A percentile compares a stretch with the other conserved stretches of the same genome.
phyloP scores from a whole-genome alignment of 495 filamentous ascomycete species.

The Talaromyces proteolyticus region DNA sequence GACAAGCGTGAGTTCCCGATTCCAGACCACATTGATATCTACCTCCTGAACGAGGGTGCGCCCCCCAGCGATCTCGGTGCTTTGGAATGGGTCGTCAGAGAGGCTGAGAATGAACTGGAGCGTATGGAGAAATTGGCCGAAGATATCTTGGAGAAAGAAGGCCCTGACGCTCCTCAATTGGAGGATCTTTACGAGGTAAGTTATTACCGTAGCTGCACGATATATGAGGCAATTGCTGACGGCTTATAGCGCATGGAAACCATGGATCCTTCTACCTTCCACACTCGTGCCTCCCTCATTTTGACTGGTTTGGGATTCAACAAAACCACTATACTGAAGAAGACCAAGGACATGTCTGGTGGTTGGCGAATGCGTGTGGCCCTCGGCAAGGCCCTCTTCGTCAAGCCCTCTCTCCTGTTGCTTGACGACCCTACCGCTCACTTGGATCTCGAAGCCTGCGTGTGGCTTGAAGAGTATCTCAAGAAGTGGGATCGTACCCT shows the following conservation, averaged over 20 bases:
- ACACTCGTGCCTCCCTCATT: constrained; percentile 92
- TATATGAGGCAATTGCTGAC: constrained; percentile 33
- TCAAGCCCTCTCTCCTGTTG: constrained; percentile 90
- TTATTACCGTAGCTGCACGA: no score
- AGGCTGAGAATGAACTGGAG: constrained; percentile 92
- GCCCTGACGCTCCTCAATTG: constrained; percentile 84
- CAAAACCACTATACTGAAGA: constrained; percentile 94
- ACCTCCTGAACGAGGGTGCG: constrained; percentile 97
- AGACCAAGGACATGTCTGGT: constrained; percentile 99
- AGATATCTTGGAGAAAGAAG: constrained; percentile 82
- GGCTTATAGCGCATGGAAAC: constrained; percentile 79
- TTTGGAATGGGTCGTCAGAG: constrained; percentile 92
- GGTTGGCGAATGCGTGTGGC: constrained; percentile 99
- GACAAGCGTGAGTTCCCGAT: constrained; percentile 90
- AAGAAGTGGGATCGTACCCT: constrained; percentile 99
- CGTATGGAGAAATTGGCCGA: constrained; percentile 84
- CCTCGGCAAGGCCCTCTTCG: constrained; percentile 94
- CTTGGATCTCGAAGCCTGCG: constrained; percentile 98
- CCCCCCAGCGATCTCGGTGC: constrained; percentile 83
- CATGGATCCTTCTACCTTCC: constrained; percentile 99
- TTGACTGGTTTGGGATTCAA: constrained; percentile 99
- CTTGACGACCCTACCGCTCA: constrained; percentile 98
- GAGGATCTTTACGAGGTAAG: constrained; percentile 95
- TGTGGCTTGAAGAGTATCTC: constrained; percentile 99
- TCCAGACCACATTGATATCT: constrained; percentile 96